Evolutionary conservation across 345 rosid species (phyloP), one percentile per base, ranked within the genome.

Genomic region (Salix caprea): DNA sequence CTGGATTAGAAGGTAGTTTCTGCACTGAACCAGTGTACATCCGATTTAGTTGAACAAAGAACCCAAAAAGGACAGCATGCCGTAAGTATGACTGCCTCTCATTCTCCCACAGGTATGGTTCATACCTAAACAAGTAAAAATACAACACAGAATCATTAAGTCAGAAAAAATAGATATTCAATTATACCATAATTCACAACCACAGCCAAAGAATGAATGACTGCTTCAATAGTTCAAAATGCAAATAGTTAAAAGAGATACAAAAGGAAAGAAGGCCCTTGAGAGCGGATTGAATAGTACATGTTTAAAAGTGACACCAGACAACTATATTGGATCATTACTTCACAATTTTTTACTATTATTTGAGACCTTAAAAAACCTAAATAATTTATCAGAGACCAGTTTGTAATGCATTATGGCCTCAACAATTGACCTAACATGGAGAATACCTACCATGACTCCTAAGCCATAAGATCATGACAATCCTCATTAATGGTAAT

Each of bases 41-140:
- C 72, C 99, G 89, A 79, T 91, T 92, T 76, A 96, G 92, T 82
- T 96, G 99, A 86, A 96, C 97, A 85, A 96, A 94, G 87, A 96
- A 94, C 67, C 98, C 99, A 83, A 96, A 96, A 81, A 96, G 95
- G 75, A 96, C 98, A 77, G 99, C 97, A 82, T 96, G 97, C 50
- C 92, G 89, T 58, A 93, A 85, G 80, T 94, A 96, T 23, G 97
- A 88, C 80, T 92, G 98, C 82, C 82, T 92, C 88, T 88, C 98
- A 81, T 93, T 96, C 84, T 91, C 99, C 96, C 97, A 89, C 40
- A 96, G 89, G 84, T 90, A 92, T 72, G 97, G 94, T 88, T 96
- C 97, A 74, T 91, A 95, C 90, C 98, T 95, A 60, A 23, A 64
- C 60, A 8, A 7, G 69, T 70, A 70, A 62, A 68, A 70, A 64